A percentile compares a stretch with the other conserved stretches of the same genome.
phyloP scores from a whole-genome alignment of 2,329 filamentous ascomycete species.

The Balansia obtecta region DNA sequence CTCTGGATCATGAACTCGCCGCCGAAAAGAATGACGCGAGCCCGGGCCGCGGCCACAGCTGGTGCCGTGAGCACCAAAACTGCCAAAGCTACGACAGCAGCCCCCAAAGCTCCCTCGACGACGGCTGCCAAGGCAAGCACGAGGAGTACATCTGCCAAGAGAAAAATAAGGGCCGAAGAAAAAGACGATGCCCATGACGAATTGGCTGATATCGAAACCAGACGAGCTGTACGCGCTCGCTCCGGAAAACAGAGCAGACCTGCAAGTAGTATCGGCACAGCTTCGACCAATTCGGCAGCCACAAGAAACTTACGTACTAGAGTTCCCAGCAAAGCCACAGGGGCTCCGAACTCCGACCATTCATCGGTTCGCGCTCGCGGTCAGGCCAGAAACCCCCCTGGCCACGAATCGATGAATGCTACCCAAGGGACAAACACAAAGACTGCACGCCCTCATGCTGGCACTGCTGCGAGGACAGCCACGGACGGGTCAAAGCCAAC shows the following conservation, averaged over 20 bases:
- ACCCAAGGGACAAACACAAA: conserved; percentile 19
- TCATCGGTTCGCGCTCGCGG: conserved; percentile 21
- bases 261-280: conserved; percentile 6
- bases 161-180: conserved; percentile 45
- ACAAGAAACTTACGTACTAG: conserved; percentile 13
- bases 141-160: conserved; percentile 23
- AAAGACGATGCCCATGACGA: conserved; percentile 31
- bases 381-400: conserved; percentile 28
- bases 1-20: conserved; percentile 37
- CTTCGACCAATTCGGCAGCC: neutral
- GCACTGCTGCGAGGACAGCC: conserved; percentile 16
- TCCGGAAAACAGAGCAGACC: conserved; percentile 27
- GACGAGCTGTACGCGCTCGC: conserved; percentile 29
- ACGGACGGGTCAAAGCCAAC: conserved; percentile 27
- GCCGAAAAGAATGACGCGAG: conserved; percentile 46
- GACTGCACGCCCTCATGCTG: conserved; percentile 15
- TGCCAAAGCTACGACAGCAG: conserved; percentile 35
- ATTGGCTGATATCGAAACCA: conserved; percentile 17
- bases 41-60: conserved; percentile 31
- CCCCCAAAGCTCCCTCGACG: conserved; percentile 33
- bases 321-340: conserved; percentile 15
- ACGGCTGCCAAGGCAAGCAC: conserved; percentile 18
- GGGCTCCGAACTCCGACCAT: conserved; percentile 12
- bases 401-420: conserved; percentile 12
- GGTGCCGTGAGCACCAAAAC: conserved; percentile 25